Conservation (phyloP, 1,139 yeast genomes). For the Debaryomyces udenii region DNA sequence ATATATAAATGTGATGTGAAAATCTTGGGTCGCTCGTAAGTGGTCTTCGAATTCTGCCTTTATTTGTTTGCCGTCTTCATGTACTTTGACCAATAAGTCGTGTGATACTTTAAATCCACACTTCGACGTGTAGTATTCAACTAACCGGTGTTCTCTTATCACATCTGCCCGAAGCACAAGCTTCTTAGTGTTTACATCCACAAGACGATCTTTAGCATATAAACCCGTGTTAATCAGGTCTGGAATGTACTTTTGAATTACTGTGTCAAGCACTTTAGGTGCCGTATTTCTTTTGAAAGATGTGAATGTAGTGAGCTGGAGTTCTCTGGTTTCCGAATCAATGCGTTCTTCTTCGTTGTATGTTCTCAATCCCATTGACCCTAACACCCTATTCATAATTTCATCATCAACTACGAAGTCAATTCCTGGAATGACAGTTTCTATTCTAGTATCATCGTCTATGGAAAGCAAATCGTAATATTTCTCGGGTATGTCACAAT, state of each 20-base stretch:
- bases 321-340: constrained; percentile 14
- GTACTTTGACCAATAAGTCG: constrained; percentile 23
- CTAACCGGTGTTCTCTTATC: constrained; percentile 54
- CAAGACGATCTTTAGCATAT: constrained; percentile 10
- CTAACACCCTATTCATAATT: constrained; percentile 33
- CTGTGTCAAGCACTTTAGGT: constrained; percentile 31
- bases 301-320: constrained; percentile 56
- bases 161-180: constrained; percentile 41
- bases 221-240: constrained; percentile 1
- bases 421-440: constrained; percentile 21
- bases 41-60: constrained; percentile 33
- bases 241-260: constrained; percentile 19
- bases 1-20: constrained; percentile 36
- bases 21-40: constrained; percentile 32
- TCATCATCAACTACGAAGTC: constrained; percentile 23
- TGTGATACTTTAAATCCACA: constrained; percentile 40
- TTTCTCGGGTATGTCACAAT: constrained; percentile 35
- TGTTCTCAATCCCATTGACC: constrained; percentile 49
- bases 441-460: constrained; percentile 16
- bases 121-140: constrained; percentile 43
- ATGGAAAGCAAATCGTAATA: constrained; percentile 19
- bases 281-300: constrained; percentile 53
- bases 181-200: constrained; percentile 9
- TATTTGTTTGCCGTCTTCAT: constrained; percentile 13
- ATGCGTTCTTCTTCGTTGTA: constrained; percentile 13